A percentile compares a stretch with the other conserved stretches of the same genome.
Conservation (phyloP, 225 moss, liverwort and hornwort species). For the Neckera pumila region DNA sequence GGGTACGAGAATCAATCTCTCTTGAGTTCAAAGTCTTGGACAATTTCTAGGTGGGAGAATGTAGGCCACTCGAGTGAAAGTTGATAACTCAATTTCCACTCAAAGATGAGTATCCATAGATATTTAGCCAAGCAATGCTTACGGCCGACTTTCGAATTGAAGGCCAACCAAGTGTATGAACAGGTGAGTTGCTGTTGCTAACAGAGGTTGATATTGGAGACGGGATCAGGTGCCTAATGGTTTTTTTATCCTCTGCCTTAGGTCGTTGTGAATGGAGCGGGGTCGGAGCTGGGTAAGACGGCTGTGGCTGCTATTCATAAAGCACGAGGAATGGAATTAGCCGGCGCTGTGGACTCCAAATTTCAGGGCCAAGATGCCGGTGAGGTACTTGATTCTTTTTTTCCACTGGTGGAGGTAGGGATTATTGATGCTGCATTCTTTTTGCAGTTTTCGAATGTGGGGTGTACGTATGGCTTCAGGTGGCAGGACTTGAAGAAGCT, state of each 20-base stretch:
- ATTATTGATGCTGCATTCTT: background rate
- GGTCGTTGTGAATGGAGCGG: constrained; percentile 82
- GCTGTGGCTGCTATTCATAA: constrained; percentile 56
- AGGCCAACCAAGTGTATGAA: background rate
- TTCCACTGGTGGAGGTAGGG: background rate
- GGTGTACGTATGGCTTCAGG: constrained; percentile 7
- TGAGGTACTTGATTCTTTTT: constrained; percentile 21
- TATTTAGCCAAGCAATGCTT: too few relatives aligned
- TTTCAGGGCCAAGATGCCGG: constrained; percentile 68
- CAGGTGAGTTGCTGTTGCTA: background rate
- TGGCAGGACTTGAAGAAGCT: constrained; percentile 53
- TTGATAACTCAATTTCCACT: background rate
- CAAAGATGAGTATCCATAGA: background rate
- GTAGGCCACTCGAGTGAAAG: background rate
- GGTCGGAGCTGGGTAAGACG: constrained; percentile 53
- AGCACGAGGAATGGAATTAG: constrained; percentile 75
- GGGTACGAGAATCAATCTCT: background rate
- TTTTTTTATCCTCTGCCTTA: background rate
- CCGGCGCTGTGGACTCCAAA: constrained; percentile 63
- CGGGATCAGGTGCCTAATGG: background rate
- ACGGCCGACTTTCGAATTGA: background rate
- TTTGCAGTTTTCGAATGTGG: background rate
- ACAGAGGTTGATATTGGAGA: background rate
- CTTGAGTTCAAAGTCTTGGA: background rate
- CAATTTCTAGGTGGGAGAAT: background rate